These are phyloP conservation scores for Pleurostoma richardsiae DNA, from an alignment of 2,329 filamentous ascomycete genomes.

Conservation along the genomic window DNA sequence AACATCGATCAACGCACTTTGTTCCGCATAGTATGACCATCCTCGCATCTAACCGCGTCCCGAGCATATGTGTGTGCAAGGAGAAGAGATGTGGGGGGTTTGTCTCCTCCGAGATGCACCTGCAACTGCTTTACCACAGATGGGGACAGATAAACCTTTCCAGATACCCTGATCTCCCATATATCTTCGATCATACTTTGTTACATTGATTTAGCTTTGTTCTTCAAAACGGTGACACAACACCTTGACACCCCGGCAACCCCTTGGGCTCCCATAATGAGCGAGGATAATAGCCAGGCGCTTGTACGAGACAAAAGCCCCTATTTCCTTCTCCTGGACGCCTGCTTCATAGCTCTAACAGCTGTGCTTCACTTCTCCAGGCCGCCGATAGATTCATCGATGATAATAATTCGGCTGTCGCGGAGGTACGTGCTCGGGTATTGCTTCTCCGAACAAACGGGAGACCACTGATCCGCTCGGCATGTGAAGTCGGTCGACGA, in stretches of 20 bases:
- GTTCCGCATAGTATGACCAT: too few relatives aligned
- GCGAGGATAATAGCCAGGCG: too few relatives aligned
- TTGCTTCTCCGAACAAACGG: neutral
- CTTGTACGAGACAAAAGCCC: too few relatives aligned
- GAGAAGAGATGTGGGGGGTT: neutral
- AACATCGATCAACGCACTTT: neutral
- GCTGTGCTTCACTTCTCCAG: neutral
- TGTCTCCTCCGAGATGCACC: neutral
- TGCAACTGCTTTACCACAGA: neutral
- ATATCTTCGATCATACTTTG: neutral
- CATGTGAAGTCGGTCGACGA: neutral
- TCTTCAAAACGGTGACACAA: too few relatives aligned
- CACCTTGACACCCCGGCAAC: too few relatives aligned
- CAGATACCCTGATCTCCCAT: neutral
- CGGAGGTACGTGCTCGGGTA: neutral
- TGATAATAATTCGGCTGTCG: neutral
- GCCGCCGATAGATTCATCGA: neutral
- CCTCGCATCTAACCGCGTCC: too few relatives aligned
- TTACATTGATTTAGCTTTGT: neutral
- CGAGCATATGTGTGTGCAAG: too few relatives aligned
- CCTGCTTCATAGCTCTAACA: too few relatives aligned
- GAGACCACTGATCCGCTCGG: neutral
- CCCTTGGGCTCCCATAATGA: too few relatives aligned
- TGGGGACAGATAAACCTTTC: neutral
- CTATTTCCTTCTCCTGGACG: too few relatives aligned